A percentile compares a stretch with the other conserved stretches of the same genome.
phyloP scores from a whole-genome alignment of 768 basidiomycete genomes.

The Favolaschia claudopus region DNA sequence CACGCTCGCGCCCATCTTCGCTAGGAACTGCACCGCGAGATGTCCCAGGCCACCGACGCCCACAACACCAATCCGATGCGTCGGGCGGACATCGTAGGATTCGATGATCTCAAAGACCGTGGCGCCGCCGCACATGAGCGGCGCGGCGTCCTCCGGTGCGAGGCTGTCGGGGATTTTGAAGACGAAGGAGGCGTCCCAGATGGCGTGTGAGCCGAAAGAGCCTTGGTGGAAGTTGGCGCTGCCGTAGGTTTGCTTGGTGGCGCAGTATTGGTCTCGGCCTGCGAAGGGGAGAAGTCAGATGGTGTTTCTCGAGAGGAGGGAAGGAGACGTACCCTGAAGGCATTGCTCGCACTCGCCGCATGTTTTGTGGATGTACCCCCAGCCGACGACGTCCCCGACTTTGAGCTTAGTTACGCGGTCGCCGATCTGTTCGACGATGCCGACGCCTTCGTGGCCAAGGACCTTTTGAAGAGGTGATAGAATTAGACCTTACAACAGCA shows the following conservation, averaged over 20 bases:
- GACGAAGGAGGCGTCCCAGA: conserved; percentile 42
- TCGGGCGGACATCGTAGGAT: conserved; percentile 2
- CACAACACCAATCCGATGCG: conserved; percentile 35
- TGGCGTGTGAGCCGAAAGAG: conserved; percentile 38
- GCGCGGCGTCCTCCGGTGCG: conserved; percentile 39
- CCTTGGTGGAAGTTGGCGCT: conserved; percentile 34
- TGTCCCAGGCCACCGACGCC: conserved; percentile 49
- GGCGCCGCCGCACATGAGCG: conserved; percentile 35
- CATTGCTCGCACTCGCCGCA: conserved; percentile 45
- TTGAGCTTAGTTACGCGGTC: neutral
- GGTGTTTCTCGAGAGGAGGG: neutral
- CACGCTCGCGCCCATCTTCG: conserved; percentile 49
- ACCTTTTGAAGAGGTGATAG: conserved; percentile 43
- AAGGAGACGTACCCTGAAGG: conserved; percentile 27
- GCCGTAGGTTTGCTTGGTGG: conserved; percentile 30
- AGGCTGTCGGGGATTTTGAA: conserved; percentile 42
- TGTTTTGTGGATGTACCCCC: conserved; percentile 33
- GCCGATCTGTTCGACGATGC: conserved; percentile 13
- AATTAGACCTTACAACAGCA: conserved; percentile 40
- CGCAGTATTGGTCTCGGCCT: conserved; percentile 13
- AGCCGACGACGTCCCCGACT: conserved; percentile 22
- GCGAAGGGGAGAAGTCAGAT: neutral
- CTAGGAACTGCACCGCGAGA: conserved; percentile 46
- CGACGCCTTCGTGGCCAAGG: conserved; percentile 36
- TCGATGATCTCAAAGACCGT: conserved; percentile 14